Percentiles rank a stretch among this genome's conserved stretches.
Conservation (phyloP, 371 early-diverging fungal species). For the Actinomucor elegans region DNA sequence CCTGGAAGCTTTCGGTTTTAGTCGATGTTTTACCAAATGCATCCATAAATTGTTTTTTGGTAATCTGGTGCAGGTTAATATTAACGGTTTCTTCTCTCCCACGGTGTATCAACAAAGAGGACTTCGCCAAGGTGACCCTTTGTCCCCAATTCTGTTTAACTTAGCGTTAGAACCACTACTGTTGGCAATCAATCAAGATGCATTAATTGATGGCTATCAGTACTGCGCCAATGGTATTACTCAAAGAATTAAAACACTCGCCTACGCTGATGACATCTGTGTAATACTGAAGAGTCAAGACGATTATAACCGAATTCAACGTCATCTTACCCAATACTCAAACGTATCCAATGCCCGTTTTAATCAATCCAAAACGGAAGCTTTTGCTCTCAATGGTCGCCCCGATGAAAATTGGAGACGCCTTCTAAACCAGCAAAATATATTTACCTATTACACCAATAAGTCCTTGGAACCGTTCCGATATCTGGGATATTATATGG, state of each 20-base stretch:
- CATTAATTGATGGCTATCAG: not conserved
- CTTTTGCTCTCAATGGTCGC: slow-evolving; percentile 6
- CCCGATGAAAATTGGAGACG: not conserved
- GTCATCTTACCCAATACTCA: not conserved
- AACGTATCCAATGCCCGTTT: slow-evolving; percentile 1
- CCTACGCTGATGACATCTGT: slow-evolving; percentile 13
- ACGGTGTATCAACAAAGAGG: slow-evolving; percentile 10
- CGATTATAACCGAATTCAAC: not conserved
- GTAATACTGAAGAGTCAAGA: not conserved
- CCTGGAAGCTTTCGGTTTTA: too few species aligned
- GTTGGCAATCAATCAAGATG: not conserved
- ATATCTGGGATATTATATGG: slow-evolving; percentile 10
- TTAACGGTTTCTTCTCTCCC: slow-evolving; percentile 9
- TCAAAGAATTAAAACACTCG: slow-evolving; percentile 7
- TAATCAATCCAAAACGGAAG: slow-evolving; percentile 6
- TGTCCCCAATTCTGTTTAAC: slow-evolving; percentile 19
- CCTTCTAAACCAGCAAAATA: not conserved
- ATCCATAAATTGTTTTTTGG: too few species aligned
- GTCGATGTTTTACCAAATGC: too few species aligned
- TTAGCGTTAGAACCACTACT: slow-evolving; percentile 23
- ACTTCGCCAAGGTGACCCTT: slow-evolving; percentile 20
- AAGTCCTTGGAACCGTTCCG: not conserved
- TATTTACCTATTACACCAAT: slow-evolving; percentile 4
- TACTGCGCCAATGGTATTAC: not conserved
- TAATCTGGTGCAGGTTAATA: slow-evolving; percentile 4